Evolutionary conservation across 2,329 filamentous ascomycete species (phyloP), one percentile per base, ranked within the genome.

Genomic region (Elsinoe fawcettii): DNA sequence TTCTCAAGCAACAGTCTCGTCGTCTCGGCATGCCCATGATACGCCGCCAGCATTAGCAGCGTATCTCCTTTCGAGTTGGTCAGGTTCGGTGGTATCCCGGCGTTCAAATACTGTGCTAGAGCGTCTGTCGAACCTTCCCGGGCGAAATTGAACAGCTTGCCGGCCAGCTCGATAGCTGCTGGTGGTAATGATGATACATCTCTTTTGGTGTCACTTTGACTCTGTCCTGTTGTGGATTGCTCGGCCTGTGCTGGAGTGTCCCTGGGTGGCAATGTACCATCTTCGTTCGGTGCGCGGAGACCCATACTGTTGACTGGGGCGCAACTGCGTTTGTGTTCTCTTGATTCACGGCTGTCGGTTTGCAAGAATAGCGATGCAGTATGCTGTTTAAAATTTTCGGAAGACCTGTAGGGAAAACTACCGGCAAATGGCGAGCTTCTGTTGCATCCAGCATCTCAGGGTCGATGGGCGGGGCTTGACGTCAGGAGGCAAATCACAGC

Each of bases 1-100:
- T 82, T 75, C 25, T 79, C 72, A 1, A 88, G 68, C 9, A 89
- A 75, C 59, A 86, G 73, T 47, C 73, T 74, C 23, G 85, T 82
- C 0, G 86, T 76, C 0, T 79, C 74, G 1, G 78, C 75, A 56
- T 88, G 82, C 9, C 85, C 85, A 62, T 88, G 79, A 64, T 89
- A 89, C 0, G 84, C 78, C 0, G 85, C 82, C 1, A 90, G 78
- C 86, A 90, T 90, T 59, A 89, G 74, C 60, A 89, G 70, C n/a
- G 80, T 87, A 67, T 90, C 85, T 51, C 86, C 86, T 61, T 86
- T 85, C 51, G 85, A 79, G 64, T 89, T 88, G 20, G 84, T 87
- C 69, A 89, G 74, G 64, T 88, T 88, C 1, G 80, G 74, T 0
- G 85, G 85, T 23, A 89, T 73, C 1, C 86, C 85, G 1, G 81